Evolutionary conservation across 1,284 basidiomycete species (phyloP), one percentile per base, ranked within the genome.

Genomic region (Amylostereum chailletii): DNA sequence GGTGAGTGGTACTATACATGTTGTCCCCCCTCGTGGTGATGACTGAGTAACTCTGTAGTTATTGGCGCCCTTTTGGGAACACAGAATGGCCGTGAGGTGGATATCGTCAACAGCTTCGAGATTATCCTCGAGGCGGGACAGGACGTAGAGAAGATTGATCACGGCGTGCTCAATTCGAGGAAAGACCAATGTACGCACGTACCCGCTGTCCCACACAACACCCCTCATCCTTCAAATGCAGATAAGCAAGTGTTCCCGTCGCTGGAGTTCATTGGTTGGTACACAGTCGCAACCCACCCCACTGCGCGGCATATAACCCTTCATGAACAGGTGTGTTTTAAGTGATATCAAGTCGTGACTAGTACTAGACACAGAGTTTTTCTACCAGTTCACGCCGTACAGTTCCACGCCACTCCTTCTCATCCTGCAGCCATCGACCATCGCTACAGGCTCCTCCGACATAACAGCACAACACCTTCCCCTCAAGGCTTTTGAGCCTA

Each of bases 201-300:
- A 1, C 3, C 33, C 4, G 10, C 4, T 36, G 5, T 34, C n/a
- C 11, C 7, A 33, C 10, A 19, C 9, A 29, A 38, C 19, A n/a
- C 42, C 8, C 49, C 46, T 26, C 34, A 19, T 42, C 4, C 38
- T 46, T 4, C 45, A 5, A 41, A 40, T 41, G 34, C 61, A 97
- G 94, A 95, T 76, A 95, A 95, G 64, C 93, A 97, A 67, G 94
- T 97, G 10, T 99, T 99, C 65, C 96, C 95, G 3, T 92, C 93
- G 0, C 77, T 98, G 43, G 93, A 96, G 58, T 83, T 99, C 58
- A 87, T 99, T 42, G 95, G 95, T 10, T 99, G 95, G 95, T 99
- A 99, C 65, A 89, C 90, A 0, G 82, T 94, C 48, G 86, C 91
- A 8, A 64, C 75, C 5, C 68, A 75, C 9, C 93, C 92, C 0